These are phyloP conservation scores for Blepharisma stoltei DNA, from an alignment of 73 alveolate genomes.

Conservation along the genomic window DNA sequence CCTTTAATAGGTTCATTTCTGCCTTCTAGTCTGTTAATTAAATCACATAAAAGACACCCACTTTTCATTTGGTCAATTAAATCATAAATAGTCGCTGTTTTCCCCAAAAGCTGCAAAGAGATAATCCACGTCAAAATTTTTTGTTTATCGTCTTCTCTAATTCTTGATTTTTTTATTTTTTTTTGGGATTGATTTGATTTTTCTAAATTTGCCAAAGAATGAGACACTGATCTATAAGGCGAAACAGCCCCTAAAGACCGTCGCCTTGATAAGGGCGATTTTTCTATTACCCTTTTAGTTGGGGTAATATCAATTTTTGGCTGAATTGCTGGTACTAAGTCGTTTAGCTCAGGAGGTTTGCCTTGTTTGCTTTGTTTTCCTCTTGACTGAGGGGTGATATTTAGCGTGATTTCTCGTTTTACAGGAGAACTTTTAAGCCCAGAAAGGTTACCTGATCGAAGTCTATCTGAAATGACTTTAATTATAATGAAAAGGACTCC, in stretches of 20 bases:
- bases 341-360: background rate
- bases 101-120: background rate
- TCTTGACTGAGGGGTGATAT: background rate
- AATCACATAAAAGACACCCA: slow-evolving; percentile 61
- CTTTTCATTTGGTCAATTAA: slow-evolving; percentile 22
- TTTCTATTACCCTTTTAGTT: background rate
- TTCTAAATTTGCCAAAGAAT: no score
- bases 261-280: no score
- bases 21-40: slow-evolving; percentile 65
- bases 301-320: background rate
- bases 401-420: background rate
- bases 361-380: slow-evolving; percentile 20
- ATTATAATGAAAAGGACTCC: background rate
- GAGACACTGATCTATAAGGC: no score
- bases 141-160: background rate
- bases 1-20: slow-evolving; percentile 60
- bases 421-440: background rate
- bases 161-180: no score
- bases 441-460: background rate
- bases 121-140: slow-evolving; percentile 5
- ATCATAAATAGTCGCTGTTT: background rate
- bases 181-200: no score
- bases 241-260: no score
- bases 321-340: background rate
- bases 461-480: background rate